Evolutionary conservation across 2,329 filamentous ascomycete genomes (phyloP).

Genomic region (Cadophora sp.): DNA sequence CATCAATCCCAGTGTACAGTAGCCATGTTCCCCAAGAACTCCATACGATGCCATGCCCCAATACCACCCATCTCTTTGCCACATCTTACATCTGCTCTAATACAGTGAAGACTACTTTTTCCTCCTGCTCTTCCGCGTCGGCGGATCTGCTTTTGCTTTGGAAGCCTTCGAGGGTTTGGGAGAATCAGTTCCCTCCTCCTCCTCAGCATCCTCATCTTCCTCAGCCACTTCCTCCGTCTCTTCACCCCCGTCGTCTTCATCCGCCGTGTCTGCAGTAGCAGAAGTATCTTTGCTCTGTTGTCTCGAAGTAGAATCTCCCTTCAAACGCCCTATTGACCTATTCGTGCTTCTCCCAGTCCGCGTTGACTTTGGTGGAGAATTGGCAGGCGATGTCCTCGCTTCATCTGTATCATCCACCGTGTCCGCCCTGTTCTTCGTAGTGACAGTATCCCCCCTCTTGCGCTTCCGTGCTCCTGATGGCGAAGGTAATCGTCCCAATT

Average conservation of each 20-base stretch:
- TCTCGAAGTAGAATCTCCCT: slow-evolving; percentile 47
- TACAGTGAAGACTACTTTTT: slow-evolving; percentile 33
- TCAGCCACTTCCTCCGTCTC: slow-evolving; percentile 45
- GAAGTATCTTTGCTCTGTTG: slow-evolving; percentile 45
- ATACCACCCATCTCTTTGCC: not conserved
- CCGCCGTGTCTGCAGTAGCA: slow-evolving; percentile 33
- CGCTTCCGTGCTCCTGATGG: slow-evolving; percentile 39
- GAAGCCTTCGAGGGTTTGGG: slow-evolving; percentile 39
- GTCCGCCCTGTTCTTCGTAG: slow-evolving; percentile 49
- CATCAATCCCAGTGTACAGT: not conserved
- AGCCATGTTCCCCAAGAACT: slow-evolving; percentile 20
- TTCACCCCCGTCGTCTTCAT: slow-evolving; percentile 47
- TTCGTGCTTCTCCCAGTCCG: slow-evolving; percentile 44
- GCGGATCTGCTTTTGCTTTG: slow-evolving; percentile 35
- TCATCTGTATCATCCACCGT: slow-evolving; percentile 62
- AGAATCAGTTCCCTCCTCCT: slow-evolving; percentile 40
- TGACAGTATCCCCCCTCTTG: slow-evolving; percentile 46
- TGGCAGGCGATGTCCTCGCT: slow-evolving; percentile 51
- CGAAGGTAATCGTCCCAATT: slow-evolving; percentile 37
- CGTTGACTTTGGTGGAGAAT: slow-evolving; percentile 50
- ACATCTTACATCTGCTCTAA: slow-evolving; percentile 2
- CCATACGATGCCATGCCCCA: slow-evolving; percentile 9
- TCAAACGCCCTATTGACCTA: slow-evolving; percentile 53
- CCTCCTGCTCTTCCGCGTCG: slow-evolving; percentile 41
- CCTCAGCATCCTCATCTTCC: slow-evolving; percentile 49